These are phyloP conservation scores for Umbilicaria muhlenbergii DNA, from an alignment of 495 filamentous ascomycete species.

Conservation along the genomic window DNA sequence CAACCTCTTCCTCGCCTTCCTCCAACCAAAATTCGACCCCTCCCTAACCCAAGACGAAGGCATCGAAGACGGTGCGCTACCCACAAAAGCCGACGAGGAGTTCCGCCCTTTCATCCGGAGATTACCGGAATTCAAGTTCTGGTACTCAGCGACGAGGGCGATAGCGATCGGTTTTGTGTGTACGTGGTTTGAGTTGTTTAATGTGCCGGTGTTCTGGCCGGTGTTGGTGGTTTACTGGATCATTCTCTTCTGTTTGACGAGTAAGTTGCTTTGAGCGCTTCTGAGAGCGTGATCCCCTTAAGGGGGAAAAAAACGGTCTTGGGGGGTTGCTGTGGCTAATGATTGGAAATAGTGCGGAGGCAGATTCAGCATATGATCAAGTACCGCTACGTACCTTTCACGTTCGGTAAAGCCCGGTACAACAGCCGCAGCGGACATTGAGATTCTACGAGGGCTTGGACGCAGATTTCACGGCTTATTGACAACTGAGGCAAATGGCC, in stretches of 20 bases:
- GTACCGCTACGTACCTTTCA: constrained; percentile 96
- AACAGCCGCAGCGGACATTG: constrained; percentile 20
- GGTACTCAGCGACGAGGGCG: constrained; percentile 85
- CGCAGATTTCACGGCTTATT: too few species aligned
- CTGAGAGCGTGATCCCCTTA: neutral
- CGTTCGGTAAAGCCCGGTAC: constrained; percentile 81
- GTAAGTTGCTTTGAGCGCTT: constrained; percentile 33
- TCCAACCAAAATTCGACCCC: constrained; percentile 97
- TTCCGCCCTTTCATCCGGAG: constrained; percentile 93
- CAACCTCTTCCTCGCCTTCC: constrained; percentile 97
- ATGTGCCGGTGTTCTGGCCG: constrained; percentile 98
- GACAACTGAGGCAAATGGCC: too few species aligned
- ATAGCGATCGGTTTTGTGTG: constrained; percentile 72
- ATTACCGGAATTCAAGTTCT: constrained; percentile 99
- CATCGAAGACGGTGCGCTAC: constrained; percentile 85
- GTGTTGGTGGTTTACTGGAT: constrained; percentile 97
- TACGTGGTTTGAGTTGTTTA: constrained; percentile 84
- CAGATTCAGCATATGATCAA: constrained; percentile 99
- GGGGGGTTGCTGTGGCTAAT: neutral
- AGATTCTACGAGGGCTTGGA: neutral
- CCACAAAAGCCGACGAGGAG: constrained; percentile 90
- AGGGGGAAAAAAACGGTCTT: neutral
- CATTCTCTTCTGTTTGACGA: constrained; percentile 86
- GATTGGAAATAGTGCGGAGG: constrained; percentile 57
- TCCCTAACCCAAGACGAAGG: constrained; percentile 90